phyloP scores from a whole-genome alignment of 306 rosid genomes.

The Rosa multiflora region DNA sequence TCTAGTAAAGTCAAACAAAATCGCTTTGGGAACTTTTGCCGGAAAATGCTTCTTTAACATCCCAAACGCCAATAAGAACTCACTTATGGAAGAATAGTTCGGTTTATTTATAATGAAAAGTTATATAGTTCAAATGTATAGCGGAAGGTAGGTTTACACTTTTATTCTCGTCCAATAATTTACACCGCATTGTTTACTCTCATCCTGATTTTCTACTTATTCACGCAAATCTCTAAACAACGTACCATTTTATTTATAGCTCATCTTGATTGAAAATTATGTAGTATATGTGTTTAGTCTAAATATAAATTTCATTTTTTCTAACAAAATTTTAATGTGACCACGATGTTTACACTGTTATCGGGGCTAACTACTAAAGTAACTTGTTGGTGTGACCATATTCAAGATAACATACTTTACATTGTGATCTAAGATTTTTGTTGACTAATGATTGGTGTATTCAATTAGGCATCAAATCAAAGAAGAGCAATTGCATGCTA shows the following conservation, averaged over 20 bases:
- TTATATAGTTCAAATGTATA: too few species aligned
- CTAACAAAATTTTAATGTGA: background rate
- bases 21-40: background rate
- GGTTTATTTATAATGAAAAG: background rate
- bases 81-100: background rate
- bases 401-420: background rate
- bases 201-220: too few species aligned
- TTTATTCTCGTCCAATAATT: too few species aligned
- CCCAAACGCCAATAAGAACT: background rate
- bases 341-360: background rate
- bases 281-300: too few species aligned
- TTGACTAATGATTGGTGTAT: background rate
- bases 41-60: background rate
- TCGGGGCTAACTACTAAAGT: background rate
- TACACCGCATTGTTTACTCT: too few species aligned
- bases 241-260: too few species aligned
- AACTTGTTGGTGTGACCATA: background rate
- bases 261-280: too few species aligned
- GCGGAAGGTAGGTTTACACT: too few species aligned
- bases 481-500: background rate
- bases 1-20: background rate
- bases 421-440: background rate
- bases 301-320: background rate
- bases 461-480: conserved; percentile 1
- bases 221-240: too few species aligned